phyloP scores from a whole-genome alignment of 805 yeast species.

The Candida tallmaniae region DNA sequence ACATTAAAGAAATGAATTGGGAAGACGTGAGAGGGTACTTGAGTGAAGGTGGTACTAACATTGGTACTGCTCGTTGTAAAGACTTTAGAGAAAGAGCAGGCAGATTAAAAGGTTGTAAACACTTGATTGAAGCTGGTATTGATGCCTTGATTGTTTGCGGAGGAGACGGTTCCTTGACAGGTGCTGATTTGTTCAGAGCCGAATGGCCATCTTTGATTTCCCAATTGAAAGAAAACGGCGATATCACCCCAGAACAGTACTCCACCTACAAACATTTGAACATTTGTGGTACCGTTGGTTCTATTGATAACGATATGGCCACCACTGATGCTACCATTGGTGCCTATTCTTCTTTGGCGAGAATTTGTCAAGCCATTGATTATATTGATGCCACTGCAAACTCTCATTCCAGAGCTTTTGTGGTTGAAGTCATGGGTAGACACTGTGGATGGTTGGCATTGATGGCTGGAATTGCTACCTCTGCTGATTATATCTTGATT shows the following conservation, averaged over 20 bases:
- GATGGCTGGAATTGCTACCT: conserved; percentile 95
- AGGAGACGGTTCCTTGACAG: conserved; percentile 97
- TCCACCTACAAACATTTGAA: conserved; percentile 66
- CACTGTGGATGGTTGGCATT: conserved; percentile 99
- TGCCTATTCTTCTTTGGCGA: conserved; percentile 86
- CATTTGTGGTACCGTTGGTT: conserved; percentile 93
- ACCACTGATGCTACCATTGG: conserved; percentile 96
- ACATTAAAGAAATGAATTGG: conserved; percentile 80
- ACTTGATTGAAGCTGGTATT: conserved; percentile 81
- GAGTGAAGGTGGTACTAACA: conserved; percentile 88
- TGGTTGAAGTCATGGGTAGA: conserved; percentile 98
- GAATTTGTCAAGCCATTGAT: conserved; percentile 92
- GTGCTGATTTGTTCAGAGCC: conserved; percentile 88
- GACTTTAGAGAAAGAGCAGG: conserved; percentile 85
- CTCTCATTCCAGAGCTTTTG: conserved; percentile 96
- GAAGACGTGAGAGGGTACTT: conserved; percentile 93
- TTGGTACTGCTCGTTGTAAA: conserved; percentile 93
- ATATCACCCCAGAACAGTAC: conserved; percentile 55
- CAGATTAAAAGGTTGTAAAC: conserved; percentile 75
- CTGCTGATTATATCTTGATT: conserved; percentile 90
- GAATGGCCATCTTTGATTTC: conserved; percentile 90
- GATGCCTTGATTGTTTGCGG: conserved; percentile 96
- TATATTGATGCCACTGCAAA: conserved; percentile 97
- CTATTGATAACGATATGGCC: conserved; percentile 98
- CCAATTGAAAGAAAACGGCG: conserved; percentile 58